Evolutionary conservation across 352 stramenopile genomes (phyloP), one percentile per base, ranked within the genome.

Genomic region (Thalassiosira pacifica): DNA sequence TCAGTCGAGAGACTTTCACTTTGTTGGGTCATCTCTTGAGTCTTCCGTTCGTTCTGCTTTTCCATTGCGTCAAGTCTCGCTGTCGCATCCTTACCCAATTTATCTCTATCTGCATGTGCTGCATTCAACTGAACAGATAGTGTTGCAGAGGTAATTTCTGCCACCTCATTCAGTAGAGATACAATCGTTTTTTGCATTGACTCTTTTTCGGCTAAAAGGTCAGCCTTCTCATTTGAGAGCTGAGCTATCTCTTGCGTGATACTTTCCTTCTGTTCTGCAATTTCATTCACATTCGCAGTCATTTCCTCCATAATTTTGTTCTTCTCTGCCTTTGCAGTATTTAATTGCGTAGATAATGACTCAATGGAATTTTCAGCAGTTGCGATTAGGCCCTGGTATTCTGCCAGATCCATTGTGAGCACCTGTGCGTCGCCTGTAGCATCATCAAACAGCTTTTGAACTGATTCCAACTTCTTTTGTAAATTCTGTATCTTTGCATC

Each of bases 1-100:
- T 78, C 70, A 29, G 32, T 42, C 10, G 55, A 67, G 32, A 78
- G 70, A 29, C 37, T 8, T 34, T 67, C 34, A 40, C 59, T 69
- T 40, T 32, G 24, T 59, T 53, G 24, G 48, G 18, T 45, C 53
- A 78, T 69, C 31, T 67, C 55, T 45, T 53, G 24, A 34, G 18
- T 45, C 53, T 69, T 69, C 31, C 53, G 32, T 45, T 61, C 34
- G 5, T 70, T 70, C 26, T 60, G 18, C 22, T 52, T 52, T 26
- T 71, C 40, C 59, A 79, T 48, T 18, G 60, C 32, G 42, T 52
- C 63, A n/a, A 79, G 40, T 2, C 16, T 45, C 4, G 59, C 31
- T 63, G 1, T 72, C 52, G 65, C 70, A n/a, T 79, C 59, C 9
- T 53, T 69, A 9, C 27, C 18, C 16, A 72, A 57, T 24, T 72